phyloP scores from a whole-genome alignment of 2,329 filamentous ascomycete genomes.

The Trichoderma semiorbis region DNA sequence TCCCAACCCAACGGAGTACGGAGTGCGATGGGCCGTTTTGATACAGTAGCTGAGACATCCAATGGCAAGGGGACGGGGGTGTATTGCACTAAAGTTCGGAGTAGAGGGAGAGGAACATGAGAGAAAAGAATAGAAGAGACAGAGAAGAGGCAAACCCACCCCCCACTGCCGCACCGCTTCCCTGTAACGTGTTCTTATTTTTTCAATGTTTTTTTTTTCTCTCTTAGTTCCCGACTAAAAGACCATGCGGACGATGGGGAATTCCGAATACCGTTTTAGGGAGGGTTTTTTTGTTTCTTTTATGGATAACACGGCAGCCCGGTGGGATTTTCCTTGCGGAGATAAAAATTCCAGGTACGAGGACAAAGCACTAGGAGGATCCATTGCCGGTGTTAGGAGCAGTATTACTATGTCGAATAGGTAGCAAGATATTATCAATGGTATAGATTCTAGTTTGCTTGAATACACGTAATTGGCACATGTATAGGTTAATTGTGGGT shows the following conservation, averaged over 20 bases:
- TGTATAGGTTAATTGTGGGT: not conserved
- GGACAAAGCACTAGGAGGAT: not conserved
- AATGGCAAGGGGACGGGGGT: not conserved
- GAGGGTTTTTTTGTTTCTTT: not conserved
- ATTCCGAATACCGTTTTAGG: constrained; percentile 5
- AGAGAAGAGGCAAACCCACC: not conserved
- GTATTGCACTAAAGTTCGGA: not conserved
- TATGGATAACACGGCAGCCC: not conserved
- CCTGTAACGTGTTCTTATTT: not conserved
- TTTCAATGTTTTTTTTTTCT: not conserved
- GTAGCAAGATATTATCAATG: too few species aligned
- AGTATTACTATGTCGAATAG: too few species aligned
- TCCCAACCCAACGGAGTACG: not conserved
- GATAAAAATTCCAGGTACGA: not conserved
- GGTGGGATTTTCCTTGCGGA: not conserved
- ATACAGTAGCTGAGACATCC: not conserved
- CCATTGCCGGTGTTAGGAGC: not conserved
- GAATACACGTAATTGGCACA: not conserved
- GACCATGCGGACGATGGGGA: not conserved
- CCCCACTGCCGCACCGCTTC: not conserved
- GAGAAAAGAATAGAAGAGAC: not conserved
- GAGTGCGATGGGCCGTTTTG: not conserved
- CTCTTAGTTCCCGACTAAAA: not conserved
- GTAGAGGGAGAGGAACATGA: not conserved
- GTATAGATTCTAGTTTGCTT: too few species aligned